Evolutionary conservation across 148 eudicot species (phyloP).

Genomic region (Tetragonia tetragonoides): DNA sequence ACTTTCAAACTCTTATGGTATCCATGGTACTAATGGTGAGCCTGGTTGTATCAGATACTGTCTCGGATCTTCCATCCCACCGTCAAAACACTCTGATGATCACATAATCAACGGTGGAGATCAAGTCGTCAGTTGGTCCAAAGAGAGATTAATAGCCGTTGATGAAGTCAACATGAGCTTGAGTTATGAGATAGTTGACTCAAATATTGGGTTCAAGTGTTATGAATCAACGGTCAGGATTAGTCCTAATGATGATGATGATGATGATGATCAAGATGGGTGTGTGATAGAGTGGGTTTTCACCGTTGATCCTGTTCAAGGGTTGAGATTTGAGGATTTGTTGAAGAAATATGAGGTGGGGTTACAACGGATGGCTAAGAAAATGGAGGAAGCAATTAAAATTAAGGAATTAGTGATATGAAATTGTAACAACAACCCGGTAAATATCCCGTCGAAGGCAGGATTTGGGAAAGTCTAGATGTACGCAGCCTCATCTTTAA

Average conservation of each 20-base stretch:
- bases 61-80: constrained; percentile 44
- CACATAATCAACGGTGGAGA: constrained; percentile 17
- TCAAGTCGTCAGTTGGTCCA: constrained; percentile 47
- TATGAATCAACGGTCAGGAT: constrained; percentile 62
- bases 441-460: too few relatives aligned
- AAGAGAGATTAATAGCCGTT: constrained; percentile 54
- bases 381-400: constrained; percentile 42
- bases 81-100: constrained; percentile 10
- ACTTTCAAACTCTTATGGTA: constrained; percentile 53
- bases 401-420: neutral
- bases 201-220: constrained; percentile 61
- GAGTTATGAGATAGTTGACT: constrained; percentile 68
- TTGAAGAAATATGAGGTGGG: constrained; percentile 50
- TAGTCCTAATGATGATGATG: constrained; percentile 22
- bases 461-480: too few relatives aligned
- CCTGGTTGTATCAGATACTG: constrained; percentile 70
- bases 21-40: constrained; percentile 71
- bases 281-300: constrained; percentile 68
- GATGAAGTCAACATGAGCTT: constrained; percentile 42
- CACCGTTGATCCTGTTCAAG: constrained; percentile 57
- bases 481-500: too few relatives aligned
- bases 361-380: constrained; percentile 43
- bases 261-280: constrained; percentile 22
- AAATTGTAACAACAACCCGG: too few relatives aligned
- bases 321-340: constrained; percentile 54